phyloP scores from a whole-genome alignment of 345 rosid genomes.

The Bretschneidera sinensis region DNA sequence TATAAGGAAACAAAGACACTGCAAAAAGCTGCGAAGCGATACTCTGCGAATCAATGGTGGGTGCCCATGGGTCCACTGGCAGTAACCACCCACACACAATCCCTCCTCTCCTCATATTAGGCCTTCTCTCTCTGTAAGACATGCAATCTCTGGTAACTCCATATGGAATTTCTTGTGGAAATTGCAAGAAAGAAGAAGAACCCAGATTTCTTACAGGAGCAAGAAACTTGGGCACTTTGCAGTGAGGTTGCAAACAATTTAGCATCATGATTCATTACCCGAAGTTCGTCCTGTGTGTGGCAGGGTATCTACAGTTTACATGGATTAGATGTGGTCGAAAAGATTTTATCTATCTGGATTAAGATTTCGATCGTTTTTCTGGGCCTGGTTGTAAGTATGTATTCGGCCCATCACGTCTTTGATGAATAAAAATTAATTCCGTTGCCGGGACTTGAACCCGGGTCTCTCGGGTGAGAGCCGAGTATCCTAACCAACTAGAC shows the following conservation, averaged over 20 bases:
- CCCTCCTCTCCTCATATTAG: slow-evolving; percentile 21
- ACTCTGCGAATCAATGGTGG: slow-evolving; percentile 70
- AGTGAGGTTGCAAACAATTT: neutral
- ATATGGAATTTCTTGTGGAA: slow-evolving; percentile 12
- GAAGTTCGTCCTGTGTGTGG: neutral
- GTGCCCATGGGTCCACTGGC: slow-evolving; percentile 91
- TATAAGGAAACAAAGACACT: slow-evolving; percentile 71
- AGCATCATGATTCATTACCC: neutral
- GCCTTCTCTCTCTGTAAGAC: slow-evolving; percentile 12
- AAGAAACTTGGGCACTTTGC: neutral
- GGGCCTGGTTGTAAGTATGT: no score
- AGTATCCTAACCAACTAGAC: no score
- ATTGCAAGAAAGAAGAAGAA: slow-evolving; percentile 19
- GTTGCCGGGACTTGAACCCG: no score
- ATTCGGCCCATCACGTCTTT: no score
- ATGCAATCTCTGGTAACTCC: slow-evolving; percentile 14
- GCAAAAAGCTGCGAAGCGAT: slow-evolving; percentile 82
- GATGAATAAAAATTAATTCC: no score
- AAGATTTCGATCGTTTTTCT: no score
- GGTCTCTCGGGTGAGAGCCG: no score
- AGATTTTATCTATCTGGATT: no score
- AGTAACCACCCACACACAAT: slow-evolving; percentile 45
- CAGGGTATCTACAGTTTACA: no score
- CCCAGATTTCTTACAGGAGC: slow-evolving; percentile 11
- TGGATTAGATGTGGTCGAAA: no score